Evolutionary conservation across 129 eudicot genomes (phyloP), one percentile per base, ranked within the genome.

Genomic region (Dittrichia graveolens): DNA sequence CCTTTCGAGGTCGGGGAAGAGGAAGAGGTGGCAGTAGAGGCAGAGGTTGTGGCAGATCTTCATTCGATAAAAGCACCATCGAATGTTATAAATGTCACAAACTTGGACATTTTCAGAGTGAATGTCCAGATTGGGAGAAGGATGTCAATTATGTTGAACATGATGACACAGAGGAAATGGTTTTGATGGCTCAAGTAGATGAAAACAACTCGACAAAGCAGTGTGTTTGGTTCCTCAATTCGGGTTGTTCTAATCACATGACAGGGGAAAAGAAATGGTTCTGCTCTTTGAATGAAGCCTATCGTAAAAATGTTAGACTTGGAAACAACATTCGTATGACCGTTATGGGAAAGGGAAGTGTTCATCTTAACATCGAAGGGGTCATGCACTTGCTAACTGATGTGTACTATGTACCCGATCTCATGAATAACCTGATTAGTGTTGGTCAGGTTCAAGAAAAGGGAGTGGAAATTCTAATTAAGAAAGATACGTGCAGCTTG

Each of bases 201-300:
- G 2, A 8, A 45, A 45, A 45, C 2, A 3, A n/a, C n/a, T n/a
- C n/a, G n/a, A n/a, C n/a, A 64, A 42, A 9, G 37, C 31, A 43
- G 8, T 6, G 64, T 3, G 3, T 0, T 6, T 60, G 78, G 77
- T 72, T 44, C 3, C 2, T 73, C 6, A 70, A 59, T 9, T 44
- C 70, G 16, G 70, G 70, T 1, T 73, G 70, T 15, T 60, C 78
- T 1, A 73, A 73, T 9, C 78, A 61, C 60, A 46, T 73, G 73
- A 67, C 73, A 1, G 72, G 72, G 11, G 59, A 71, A 4, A 71
- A 19, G 42, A 14, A 43, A 5, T 71, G 75, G 75, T 56, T 71
- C 10, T 10, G 43, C 7, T 11, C 38, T 6, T 41, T 56, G 10
- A 43, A 71, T 19, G 42, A 56, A n/a, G 5, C 15, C 5, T 55